A percentile compares a stretch with the other conserved stretches of the same genome.
Conservation (phyloP, 2,329 filamentous ascomycete genomes). For the Hymenoscyphus salicellus region DNA sequence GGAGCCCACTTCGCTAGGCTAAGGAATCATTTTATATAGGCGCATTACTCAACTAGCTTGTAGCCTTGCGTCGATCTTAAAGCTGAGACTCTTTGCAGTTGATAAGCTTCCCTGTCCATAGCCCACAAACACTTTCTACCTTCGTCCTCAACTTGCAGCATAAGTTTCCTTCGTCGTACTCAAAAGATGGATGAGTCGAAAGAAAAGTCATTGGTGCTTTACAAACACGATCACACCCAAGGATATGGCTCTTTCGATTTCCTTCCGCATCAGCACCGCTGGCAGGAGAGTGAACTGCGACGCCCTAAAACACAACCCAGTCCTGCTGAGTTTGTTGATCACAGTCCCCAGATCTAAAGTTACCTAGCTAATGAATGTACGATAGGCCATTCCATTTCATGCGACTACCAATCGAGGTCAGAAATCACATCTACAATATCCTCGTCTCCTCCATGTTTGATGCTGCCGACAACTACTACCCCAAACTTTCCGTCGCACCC, state of each 20-base stretch:
- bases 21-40: no score
- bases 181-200: not conserved
- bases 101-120: no score
- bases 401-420: not conserved
- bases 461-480: not conserved
- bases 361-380: not conserved
- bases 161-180: no score
- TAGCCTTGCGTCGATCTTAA: no score
- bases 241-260: slow-evolving; percentile 3
- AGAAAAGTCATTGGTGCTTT: not conserved
- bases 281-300: not conserved
- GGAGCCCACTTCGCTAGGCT: no score
- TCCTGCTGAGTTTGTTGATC: not conserved
- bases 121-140: no score
- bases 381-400: slow-evolving; percentile 1
- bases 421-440: not conserved
- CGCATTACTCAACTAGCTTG: no score
- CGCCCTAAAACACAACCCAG: not conserved
- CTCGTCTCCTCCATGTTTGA: not conserved
- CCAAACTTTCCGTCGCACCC: not conserved
- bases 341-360: not conserved
- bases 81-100: no score
- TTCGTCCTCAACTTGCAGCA: no score
- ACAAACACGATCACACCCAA: slow-evolving; percentile 1
- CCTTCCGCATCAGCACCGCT: not conserved